A percentile compares a stretch with the other conserved stretches of the same genome.
Conservation (phyloP, 2,329 filamentous ascomycete genomes). For the Calonectria pseudoturangicola region DNA sequence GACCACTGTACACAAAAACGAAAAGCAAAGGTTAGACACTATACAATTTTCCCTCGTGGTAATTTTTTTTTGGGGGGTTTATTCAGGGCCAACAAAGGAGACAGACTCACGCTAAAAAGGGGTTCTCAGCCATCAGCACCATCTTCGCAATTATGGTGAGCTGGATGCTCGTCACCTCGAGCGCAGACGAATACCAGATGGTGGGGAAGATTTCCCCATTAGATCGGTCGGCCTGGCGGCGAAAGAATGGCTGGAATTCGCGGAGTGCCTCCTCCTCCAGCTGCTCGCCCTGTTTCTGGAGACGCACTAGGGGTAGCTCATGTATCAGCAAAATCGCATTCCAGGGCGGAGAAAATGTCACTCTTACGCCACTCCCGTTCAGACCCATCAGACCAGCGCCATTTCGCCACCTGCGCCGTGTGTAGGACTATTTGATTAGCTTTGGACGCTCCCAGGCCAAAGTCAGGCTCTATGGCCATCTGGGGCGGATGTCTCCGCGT, state of each 20-base stretch:
- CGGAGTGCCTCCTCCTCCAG: slow-evolving; percentile 59
- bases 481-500: slow-evolving; percentile 62
- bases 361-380: slow-evolving; percentile 62
- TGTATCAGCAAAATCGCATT: background rate
- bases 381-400: slow-evolving; percentile 62
- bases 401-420: slow-evolving; percentile 63
- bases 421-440: slow-evolving; percentile 65
- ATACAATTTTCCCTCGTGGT: background rate
- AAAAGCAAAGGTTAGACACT: slow-evolving; percentile 36
- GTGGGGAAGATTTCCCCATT: slow-evolving; percentile 63
- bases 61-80: background rate
- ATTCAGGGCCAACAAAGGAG: too few relatives aligned
- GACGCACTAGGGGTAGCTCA: slow-evolving; percentile 52
- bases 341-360: background rate
- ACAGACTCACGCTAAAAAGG: slow-evolving; percentile 57
- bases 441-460: slow-evolving; percentile 59
- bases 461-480: slow-evolving; percentile 59
- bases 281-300: slow-evolving; percentile 60
- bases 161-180: slow-evolving; percentile 64
- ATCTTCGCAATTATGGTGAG: slow-evolving; percentile 63
- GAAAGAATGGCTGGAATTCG: slow-evolving; percentile 60
- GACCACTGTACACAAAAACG: slow-evolving; percentile 42
- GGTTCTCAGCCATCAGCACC: slow-evolving; percentile 63
- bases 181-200: slow-evolving; percentile 62
- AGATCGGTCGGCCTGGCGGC: slow-evolving; percentile 58